These are phyloP conservation scores for Rhodotorula toruloides DNA, from an alignment of 768 basidiomycete species.

Conservation along the genomic window DNA sequence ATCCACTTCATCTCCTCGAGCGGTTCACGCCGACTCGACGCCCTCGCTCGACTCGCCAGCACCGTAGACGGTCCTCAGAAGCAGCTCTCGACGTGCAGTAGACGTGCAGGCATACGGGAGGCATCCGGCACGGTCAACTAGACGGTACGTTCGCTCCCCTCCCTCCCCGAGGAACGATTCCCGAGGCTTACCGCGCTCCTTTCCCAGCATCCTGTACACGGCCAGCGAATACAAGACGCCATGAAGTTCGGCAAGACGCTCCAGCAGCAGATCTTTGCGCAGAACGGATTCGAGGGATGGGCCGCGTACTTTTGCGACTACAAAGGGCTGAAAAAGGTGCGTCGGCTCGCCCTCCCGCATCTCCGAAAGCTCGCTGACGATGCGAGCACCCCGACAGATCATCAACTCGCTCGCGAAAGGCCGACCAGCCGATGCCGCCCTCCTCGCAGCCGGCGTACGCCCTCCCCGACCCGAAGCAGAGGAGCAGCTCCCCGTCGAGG, in stretches of 20 bases:
- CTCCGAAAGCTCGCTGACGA: not conserved
- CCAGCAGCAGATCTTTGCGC: conserved; percentile 62
- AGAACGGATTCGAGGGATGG: conserved; percentile 81
- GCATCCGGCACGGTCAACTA: too few relatives aligned
- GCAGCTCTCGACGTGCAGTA: too few relatives aligned
- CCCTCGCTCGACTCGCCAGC: too few relatives aligned
- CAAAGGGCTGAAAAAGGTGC: conserved; percentile 75
- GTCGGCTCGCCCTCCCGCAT: not conserved
- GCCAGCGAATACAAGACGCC: not conserved
- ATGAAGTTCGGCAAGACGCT: conserved; percentile 95
- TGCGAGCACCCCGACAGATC: conserved; percentile 55
- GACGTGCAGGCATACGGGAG: too few relatives aligned
- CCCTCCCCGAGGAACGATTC: not conserved
- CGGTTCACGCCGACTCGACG: too few relatives aligned
- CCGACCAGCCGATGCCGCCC: conserved; percentile 82
- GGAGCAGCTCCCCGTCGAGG: conserved; percentile 32
- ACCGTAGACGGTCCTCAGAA: too few relatives aligned
- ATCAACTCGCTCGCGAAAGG: conserved; percentile 89
- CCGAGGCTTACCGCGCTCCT: not conserved
- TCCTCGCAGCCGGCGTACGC: conserved; percentile 66
- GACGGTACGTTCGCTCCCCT: not conserved
- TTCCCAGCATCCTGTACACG: not conserved
- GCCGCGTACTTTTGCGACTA: conserved; percentile 92
- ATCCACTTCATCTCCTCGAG: too few relatives aligned
- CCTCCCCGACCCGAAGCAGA: conserved; percentile 43